These are phyloP conservation scores for Alternaria infectoria DNA, from an alignment of 2,329 filamentous ascomycete species.

Conservation along the genomic window DNA sequence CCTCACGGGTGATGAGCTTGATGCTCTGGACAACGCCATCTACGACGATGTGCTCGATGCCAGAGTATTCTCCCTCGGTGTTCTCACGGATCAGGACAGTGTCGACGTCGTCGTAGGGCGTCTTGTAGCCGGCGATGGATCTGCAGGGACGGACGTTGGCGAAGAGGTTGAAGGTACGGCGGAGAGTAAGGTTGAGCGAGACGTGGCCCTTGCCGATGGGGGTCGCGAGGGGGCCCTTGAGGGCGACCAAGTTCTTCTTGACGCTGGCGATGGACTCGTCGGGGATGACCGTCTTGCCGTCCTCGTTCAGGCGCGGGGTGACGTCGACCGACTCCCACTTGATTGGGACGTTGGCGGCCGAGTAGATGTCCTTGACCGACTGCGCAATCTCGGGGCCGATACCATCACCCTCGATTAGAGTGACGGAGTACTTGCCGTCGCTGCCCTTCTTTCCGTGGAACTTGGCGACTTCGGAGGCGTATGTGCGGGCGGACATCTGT, in stretches of 20 bases:
- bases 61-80: constrained; percentile 99
- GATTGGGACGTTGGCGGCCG: constrained; percentile 92
- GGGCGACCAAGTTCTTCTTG: constrained; percentile 91
- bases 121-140: constrained; percentile 97
- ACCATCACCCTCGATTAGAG: constrained; percentile 97
- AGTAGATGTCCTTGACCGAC: constrained; percentile 98
- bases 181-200: constrained; percentile 97
- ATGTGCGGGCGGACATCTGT: constrained; percentile 51
- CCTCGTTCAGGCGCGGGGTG: constrained; percentile 88
- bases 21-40: constrained; percentile 99
- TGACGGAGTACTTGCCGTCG: constrained; percentile 94
- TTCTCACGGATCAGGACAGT: constrained; percentile 99
- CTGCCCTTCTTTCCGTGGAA: constrained; percentile 90
- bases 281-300: constrained; percentile 95
- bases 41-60: constrained; percentile 97
- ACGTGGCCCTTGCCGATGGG: constrained; percentile 99
- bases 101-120: constrained; percentile 95
- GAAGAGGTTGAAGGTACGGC: constrained; percentile 99
- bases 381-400: constrained; percentile 98
- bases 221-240: constrained; percentile 98
- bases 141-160: constrained; percentile 98
- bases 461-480: constrained; percentile 78
- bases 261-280: constrained; percentile 93
- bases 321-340: constrained; percentile 98
- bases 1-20: constrained; percentile 97